These are phyloP conservation scores for Silene vulgaris DNA, from an alignment of 179 eudicot species.

Conservation along the genomic window DNA sequence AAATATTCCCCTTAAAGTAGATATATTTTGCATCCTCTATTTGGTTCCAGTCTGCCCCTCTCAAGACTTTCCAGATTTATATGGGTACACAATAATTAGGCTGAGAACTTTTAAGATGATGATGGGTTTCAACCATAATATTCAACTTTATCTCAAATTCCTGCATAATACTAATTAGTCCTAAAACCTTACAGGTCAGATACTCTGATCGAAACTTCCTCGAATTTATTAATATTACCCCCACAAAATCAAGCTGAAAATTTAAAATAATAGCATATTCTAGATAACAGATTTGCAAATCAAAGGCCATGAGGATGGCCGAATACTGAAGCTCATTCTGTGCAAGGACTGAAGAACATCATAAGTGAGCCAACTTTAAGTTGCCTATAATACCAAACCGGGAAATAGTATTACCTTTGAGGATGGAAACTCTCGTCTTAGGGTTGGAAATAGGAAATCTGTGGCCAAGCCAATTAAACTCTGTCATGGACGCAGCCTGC, in stretches of 20 bases:
- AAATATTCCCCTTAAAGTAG: no score
- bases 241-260: not conserved
- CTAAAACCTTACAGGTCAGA: not conserved
- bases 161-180: not conserved
- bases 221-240: not conserved
- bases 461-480: conserved; percentile 89
- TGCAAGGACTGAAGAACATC: not conserved
- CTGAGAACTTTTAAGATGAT: no score
- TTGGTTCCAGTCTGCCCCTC: no score
- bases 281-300: not conserved
- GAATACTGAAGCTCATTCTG: not conserved
- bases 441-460: conserved; percentile 84
- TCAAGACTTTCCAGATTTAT: no score
- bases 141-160: no score
- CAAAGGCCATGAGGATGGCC: not conserved
- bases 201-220: not conserved
- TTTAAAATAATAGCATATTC: not conserved
- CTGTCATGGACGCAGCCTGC: conserved; percentile 97
- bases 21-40: no score
- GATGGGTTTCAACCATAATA: no score
- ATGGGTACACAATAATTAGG: no score
- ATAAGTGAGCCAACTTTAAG: not conserved
- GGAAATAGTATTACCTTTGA: conserved; percentile 57
- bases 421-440: conserved; percentile 83
- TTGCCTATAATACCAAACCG: not conserved